A percentile compares a stretch with the other conserved stretches of the same genome.
phyloP scores from a whole-genome alignment of 352 stramenopile species.

The Globisporangium barbulae region DNA sequence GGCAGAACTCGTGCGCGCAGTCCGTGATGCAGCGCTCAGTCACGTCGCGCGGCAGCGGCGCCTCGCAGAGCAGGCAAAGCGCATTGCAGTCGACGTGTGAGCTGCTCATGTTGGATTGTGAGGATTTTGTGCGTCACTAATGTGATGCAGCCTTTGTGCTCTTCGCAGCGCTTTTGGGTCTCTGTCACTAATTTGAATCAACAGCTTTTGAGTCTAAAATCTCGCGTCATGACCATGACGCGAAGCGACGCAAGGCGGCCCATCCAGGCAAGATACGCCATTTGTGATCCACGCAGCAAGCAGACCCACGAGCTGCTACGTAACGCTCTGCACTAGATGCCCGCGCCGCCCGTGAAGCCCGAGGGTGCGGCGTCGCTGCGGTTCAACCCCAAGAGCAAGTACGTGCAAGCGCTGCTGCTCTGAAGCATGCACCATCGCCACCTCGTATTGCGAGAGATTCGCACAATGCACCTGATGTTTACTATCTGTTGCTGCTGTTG shows the following conservation, averaged over 20 bases:
- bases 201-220: too few species aligned
- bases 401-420: background rate
- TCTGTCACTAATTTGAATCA: background rate
- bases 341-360: constrained; percentile 26
- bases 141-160: background rate
- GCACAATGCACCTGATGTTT: background rate
- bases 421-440: background rate
- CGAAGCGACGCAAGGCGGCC: background rate
- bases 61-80: constrained; percentile 58
- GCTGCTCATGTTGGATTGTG: constrained; percentile 4
- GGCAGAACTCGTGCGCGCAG: constrained; percentile 81
- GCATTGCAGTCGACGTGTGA: constrained; percentile 8
- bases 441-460: background rate
- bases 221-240: background rate
- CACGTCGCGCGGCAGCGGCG: constrained; percentile 27
- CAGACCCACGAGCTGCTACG: too few species aligned
- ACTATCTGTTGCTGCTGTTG: background rate
- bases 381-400: constrained; percentile 60
- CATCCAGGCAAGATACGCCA: background rate
- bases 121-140: background rate
- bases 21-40: constrained; percentile 62
- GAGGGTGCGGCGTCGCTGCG: constrained; percentile 45
- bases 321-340: constrained; percentile 24
- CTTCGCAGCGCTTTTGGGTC: too few species aligned
- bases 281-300: background rate